Evolutionary conservation across 768 basidiomycete species (phyloP).

Genomic region (Paxillus involutus): DNA sequence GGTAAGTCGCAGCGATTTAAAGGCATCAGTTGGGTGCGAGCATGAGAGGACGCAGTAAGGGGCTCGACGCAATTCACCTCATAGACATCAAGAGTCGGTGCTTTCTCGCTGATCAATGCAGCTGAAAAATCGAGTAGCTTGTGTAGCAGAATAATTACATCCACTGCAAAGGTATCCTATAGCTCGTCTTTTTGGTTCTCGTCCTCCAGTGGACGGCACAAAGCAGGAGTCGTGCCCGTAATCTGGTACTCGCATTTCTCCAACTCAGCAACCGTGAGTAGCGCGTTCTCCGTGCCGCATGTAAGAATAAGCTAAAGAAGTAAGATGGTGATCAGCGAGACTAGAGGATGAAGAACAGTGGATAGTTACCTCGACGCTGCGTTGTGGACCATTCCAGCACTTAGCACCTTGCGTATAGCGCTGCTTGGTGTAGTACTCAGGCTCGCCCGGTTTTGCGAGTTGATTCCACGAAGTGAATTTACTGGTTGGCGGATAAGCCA

Average conservation of each 20-base stretch:
- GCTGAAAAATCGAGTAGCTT: background rate
- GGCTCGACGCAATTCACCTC: too few relatives aligned
- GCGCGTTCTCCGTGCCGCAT: slow-evolving; percentile 83
- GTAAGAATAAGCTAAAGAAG: slow-evolving; percentile 64
- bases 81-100: too few relatives aligned
- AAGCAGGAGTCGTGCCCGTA: slow-evolving; percentile 80
- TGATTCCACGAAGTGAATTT: slow-evolving; percentile 80
- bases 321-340: slow-evolving; percentile 1
- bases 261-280: slow-evolving; percentile 79
- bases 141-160: slow-evolving; percentile 2
- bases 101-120: background rate
- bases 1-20: too few relatives aligned
- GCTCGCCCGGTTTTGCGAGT: slow-evolving; percentile 55
- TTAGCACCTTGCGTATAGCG: slow-evolving; percentile 80
- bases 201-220: slow-evolving; percentile 57
- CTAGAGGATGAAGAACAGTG: background rate
- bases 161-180: slow-evolving; percentile 10
- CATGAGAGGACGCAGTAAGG: too few relatives aligned
- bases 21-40: too few relatives aligned
- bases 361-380: slow-evolving; percentile 69
- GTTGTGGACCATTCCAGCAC: slow-evolving; percentile 96
- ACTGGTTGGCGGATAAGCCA: slow-evolving; percentile 36
- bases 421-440: slow-evolving; percentile 80
- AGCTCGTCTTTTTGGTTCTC: slow-evolving; percentile 30
- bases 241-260: slow-evolving; percentile 97